A percentile compares a stretch with the other conserved stretches of the same genome.
phyloP scores from a whole-genome alignment of 2,329 filamentous ascomycete genomes.

The Alternaria angustiovoidea region DNA sequence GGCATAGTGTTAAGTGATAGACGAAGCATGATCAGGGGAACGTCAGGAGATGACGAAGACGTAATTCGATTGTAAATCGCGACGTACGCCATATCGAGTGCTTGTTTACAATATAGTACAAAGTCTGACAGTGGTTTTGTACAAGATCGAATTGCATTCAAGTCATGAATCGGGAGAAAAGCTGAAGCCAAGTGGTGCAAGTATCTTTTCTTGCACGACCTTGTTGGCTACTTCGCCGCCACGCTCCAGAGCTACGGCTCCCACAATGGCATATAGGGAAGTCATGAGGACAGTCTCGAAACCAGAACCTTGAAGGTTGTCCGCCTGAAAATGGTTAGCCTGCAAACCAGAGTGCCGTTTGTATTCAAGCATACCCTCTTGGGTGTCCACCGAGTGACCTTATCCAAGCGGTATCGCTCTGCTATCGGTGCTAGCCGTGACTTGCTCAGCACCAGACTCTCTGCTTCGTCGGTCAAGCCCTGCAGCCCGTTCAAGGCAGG shows the following conservation, averaged over 20 bases:
- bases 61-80: no score
- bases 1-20: no score
- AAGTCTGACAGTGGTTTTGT: conserved; percentile 11
- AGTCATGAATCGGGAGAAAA: conserved; percentile 30
- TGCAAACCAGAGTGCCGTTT: no score
- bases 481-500: conserved; percentile 75
- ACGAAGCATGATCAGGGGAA: no score
- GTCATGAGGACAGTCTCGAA: conserved; percentile 77
- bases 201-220: conserved; percentile 78
- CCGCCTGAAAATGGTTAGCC: conserved; percentile 55
- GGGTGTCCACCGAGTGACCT: conserved; percentile 89
- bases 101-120: conserved; percentile 23
- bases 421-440: conserved; percentile 74
- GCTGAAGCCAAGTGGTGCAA: conserved; percentile 58
- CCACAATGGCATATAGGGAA: conserved; percentile 83
- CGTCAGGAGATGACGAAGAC: no score
- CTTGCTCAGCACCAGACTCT: conserved; percentile 69
- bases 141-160: conserved; percentile 11
- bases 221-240: conserved; percentile 80
- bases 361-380: conserved; percentile 68
- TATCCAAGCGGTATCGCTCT: conserved; percentile 71
- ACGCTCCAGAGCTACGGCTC: conserved; percentile 87
- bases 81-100: conserved; percentile 5
- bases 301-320: conserved; percentile 76
- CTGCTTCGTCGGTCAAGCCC: conserved; percentile 70